A percentile compares a stretch with the other conserved stretches of the same genome.
Evolutionary conservation across 257 asterid genomes (phyloP).

Genomic region (Datura wrightii): DNA sequence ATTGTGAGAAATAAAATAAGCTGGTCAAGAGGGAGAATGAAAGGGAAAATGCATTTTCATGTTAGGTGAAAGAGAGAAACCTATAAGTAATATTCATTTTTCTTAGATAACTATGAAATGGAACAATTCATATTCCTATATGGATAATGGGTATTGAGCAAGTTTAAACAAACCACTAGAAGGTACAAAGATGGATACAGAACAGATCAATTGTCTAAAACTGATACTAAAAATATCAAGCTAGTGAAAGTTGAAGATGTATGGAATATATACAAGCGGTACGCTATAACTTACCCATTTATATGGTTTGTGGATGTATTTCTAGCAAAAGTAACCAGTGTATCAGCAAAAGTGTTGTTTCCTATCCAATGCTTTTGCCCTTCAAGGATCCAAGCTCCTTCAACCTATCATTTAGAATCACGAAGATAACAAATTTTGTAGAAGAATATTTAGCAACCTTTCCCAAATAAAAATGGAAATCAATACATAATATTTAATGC

Average conservation of each 20-base stretch:
- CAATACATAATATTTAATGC: not conserved
- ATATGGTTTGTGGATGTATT: slow-evolving; percentile 78
- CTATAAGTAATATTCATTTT: not conserved
- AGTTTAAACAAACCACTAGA: not conserved
- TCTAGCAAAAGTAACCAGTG: slow-evolving; percentile 83
- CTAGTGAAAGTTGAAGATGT: not conserved
- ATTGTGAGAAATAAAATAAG: not conserved
- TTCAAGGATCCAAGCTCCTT: slow-evolving; percentile 95
- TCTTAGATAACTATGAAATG: not conserved
- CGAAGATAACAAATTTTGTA: not conserved
- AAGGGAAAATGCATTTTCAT: not conserved
- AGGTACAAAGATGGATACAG: not conserved
- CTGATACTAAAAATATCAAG: slow-evolving; percentile 18
- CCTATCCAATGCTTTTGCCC: slow-evolving; percentile 99
- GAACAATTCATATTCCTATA: not conserved
- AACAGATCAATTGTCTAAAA: not conserved
- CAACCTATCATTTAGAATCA: slow-evolving; percentile 58
- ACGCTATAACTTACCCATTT: slow-evolving; percentile 63
- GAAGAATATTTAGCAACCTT: not conserved
- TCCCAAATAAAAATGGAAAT: not conserved
- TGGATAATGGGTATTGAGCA: not conserved
- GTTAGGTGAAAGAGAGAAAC: not conserved
- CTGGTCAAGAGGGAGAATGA: not conserved
- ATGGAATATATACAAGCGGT: not conserved
- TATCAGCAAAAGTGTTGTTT: slow-evolving; percentile 92